These are phyloP conservation scores for Tylopilus orsonianus DNA, from an alignment of 1,284 basidiomycete genomes.

Conservation along the genomic window DNA sequence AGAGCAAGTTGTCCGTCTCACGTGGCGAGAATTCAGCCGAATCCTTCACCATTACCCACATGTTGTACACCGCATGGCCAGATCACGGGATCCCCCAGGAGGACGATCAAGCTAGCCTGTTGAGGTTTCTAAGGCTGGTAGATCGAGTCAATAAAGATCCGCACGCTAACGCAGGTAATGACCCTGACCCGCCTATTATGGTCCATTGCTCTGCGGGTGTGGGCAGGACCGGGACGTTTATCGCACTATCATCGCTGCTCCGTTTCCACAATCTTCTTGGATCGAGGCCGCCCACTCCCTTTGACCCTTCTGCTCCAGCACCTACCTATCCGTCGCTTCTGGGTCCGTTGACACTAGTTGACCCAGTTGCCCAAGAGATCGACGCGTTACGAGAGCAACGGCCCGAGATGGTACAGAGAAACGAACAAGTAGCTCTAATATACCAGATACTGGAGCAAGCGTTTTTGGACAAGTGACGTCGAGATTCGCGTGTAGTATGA, in stretches of 20 bases:
- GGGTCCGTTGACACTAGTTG: constrained; percentile 51
- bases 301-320: constrained; percentile 18
- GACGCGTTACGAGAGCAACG: constrained; percentile 79
- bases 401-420: constrained; percentile 77
- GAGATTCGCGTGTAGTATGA: not conserved
- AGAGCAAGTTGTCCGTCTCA: constrained; percentile 47
- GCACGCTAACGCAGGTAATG: constrained; percentile 24
- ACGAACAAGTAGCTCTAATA: constrained; percentile 64
- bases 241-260: constrained; percentile 73
- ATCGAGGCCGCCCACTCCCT: constrained; percentile 22
- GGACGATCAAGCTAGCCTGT: constrained; percentile 53
- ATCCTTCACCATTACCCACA: constrained; percentile 60
- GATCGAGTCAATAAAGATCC: constrained; percentile 56
- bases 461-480: constrained; percentile 23
- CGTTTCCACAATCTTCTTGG: constrained; percentile 54
- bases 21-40: constrained; percentile 31
- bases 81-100: constrained; percentile 75
- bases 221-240: constrained; percentile 88
- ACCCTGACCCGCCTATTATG: constrained; percentile 72
- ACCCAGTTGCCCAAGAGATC: constrained; percentile 70
- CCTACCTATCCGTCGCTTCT: constrained; percentile 47
- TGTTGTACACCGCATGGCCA: constrained; percentile 78
- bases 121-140: constrained; percentile 63
- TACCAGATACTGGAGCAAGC: constrained; percentile 59
- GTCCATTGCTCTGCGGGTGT: constrained; percentile 88